A percentile compares a stretch with the other conserved stretches of the same genome.
These are phyloP conservation scores for Trichoderma gracile DNA, from an alignment of 2,329 filamentous ascomycete species.

Conservation along the genomic window DNA sequence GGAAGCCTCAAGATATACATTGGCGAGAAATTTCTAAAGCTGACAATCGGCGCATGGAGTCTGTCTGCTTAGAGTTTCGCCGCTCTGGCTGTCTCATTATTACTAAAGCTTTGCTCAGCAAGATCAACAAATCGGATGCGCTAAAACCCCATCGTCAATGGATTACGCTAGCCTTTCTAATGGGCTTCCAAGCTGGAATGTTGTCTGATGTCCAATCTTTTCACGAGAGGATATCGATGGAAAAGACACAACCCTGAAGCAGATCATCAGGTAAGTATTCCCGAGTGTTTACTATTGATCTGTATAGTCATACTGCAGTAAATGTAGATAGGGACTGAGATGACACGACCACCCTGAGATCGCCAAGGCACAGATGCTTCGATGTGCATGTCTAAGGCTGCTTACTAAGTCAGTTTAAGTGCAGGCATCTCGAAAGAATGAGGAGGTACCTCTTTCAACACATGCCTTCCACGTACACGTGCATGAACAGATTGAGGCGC, in stretches of 20 bases:
- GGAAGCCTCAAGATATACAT: constrained; percentile 13
- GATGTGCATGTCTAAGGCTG: neutral
- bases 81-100: neutral
- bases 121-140: neutral
- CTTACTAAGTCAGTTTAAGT: neutral
- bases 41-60: constrained; percentile 1
- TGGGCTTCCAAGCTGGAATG: neutral
- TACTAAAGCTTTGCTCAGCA: constrained; percentile 21
- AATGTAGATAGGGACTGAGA: too few species aligned
- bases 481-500: too few species aligned
- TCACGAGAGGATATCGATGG: neutral
- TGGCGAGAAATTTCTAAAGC: constrained; percentile 19
- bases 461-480: too few species aligned
- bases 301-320: too few species aligned
- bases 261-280: neutral
- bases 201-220: neutral
- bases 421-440: too few species aligned
- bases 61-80: neutral
- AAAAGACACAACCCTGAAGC: neutral
- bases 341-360: too few species aligned
- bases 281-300: too few species aligned
- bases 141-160: constrained; percentile 5
- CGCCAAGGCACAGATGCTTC: neutral
- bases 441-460: too few species aligned
- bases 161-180: constrained; percentile 20